A percentile compares a stretch with the other conserved stretches of the same genome.
phyloP scores from a whole-genome alignment of 169 alveolate species.

The Cryptosporidium meleagridis region DNA sequence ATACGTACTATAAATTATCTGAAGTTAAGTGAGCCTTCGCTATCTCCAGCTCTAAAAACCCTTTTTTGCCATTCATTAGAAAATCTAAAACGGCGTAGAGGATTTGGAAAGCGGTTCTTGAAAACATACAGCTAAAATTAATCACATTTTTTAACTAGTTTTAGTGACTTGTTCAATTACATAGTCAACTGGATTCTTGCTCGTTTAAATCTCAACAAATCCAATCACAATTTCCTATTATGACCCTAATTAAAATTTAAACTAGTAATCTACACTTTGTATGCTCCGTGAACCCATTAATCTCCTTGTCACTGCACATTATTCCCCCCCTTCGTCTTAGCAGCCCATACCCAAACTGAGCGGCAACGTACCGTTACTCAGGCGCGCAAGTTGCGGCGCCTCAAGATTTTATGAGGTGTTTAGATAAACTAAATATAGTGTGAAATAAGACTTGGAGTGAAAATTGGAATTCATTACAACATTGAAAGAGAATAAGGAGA shows the following conservation, averaged over 20 bases:
- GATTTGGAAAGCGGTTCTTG: not conserved
- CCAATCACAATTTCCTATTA: not conserved
- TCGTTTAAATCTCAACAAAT: too few species aligned
- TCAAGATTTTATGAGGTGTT: not conserved
- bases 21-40: not conserved
- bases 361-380: not conserved
- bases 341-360: too few species aligned
- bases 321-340: not conserved
- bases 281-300: not conserved
- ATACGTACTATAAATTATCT: too few species aligned
- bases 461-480: too few species aligned
- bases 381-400: not conserved
- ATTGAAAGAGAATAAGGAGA: constrained; percentile 2
- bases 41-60: not conserved
- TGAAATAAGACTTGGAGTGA: not conserved
- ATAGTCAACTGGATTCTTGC: not conserved
- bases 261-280: not conserved
- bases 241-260: not conserved
- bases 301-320: not conserved
- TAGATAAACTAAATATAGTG: not conserved
- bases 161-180: not conserved
- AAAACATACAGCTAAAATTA: not conserved
- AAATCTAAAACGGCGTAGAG: too few species aligned
- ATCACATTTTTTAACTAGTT: too few species aligned
- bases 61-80: not conserved